A percentile compares a stretch with the other conserved stretches of the same genome.
Conservation (phyloP, 306 rosid species). For the Sophora flavescens region DNA sequence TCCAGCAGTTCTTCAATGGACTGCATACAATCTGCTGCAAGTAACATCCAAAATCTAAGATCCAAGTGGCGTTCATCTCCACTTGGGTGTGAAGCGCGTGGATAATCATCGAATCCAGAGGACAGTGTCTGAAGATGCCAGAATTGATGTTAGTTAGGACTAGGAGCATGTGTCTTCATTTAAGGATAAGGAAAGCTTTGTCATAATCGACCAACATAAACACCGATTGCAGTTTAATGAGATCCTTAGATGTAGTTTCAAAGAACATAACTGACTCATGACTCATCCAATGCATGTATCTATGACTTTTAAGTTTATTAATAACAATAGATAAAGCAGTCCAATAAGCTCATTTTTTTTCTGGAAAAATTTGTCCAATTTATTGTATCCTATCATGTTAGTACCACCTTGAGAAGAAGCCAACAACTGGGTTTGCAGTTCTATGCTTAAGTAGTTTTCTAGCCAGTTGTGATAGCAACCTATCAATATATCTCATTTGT, state of each 20-base stretch:
- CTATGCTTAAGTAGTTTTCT: slow-evolving; percentile 29
- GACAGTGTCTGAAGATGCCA: slow-evolving; percentile 76
- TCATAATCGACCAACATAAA: slow-evolving; percentile 35
- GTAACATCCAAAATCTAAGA: slow-evolving; percentile 98
- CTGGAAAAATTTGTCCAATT: slow-evolving; percentile 20
- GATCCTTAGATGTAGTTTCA: slow-evolving; percentile 33
- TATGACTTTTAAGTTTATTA: slow-evolving; percentile 26
- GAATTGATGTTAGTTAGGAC: slow-evolving; percentile 40
- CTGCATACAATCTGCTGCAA: slow-evolving; percentile 92
- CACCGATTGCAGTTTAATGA: slow-evolving; percentile 14
- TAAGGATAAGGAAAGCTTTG: slow-evolving; percentile 19
- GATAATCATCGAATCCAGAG: slow-evolving; percentile 99
- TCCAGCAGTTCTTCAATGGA: slow-evolving; percentile 68
- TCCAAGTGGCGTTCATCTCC: slow-evolving; percentile 90
- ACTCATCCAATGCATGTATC: slow-evolving; percentile 14
- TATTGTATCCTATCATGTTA: slow-evolving; percentile 6
- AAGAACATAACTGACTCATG: slow-evolving; percentile 28
- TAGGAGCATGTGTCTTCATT: slow-evolving; percentile 29
- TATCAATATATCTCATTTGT: slow-evolving; percentile 29
- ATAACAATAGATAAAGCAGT: slow-evolving; percentile 21
- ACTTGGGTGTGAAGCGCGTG: slow-evolving; percentile 95
- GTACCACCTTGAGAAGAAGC: slow-evolving; percentile 6
- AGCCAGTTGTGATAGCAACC: slow-evolving; percentile 3
- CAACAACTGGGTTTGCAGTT: slow-evolving; percentile 9
- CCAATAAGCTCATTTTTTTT: slow-evolving; percentile 29